These are phyloP conservation scores for Chlamydomonas reinhardtii DNA, from an alignment of 163 green algal species.

Conservation along the genomic window DNA sequence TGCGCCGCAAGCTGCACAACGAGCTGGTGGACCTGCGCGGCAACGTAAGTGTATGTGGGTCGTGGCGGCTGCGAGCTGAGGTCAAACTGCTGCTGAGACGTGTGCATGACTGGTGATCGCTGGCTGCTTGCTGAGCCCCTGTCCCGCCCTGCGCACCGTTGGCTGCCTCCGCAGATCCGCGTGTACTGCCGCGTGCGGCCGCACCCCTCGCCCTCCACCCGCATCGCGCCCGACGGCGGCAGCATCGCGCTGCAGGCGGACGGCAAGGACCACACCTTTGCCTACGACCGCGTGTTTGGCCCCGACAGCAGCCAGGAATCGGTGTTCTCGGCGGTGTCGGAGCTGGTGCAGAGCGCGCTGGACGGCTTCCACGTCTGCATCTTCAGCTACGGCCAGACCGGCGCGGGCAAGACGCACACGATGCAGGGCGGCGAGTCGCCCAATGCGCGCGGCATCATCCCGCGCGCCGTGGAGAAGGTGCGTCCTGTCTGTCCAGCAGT, in stretches of 20 bases:
- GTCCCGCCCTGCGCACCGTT: too few species aligned
- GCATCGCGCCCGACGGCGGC: conserved; percentile 69
- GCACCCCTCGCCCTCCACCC: conserved; percentile 59
- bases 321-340: conserved; percentile 93
- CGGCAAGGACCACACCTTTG: conserved; percentile 82
- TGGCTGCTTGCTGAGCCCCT: too few species aligned
- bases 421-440: conserved; percentile 87
- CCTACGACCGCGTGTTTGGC: conserved; percentile 89
- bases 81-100: too few species aligned
- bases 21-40: conserved; percentile 90
- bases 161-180: conserved; percentile 77
- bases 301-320: conserved; percentile 73
- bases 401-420: conserved; percentile 98
- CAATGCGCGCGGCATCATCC: conserved; percentile 90
- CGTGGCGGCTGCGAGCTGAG: too few species aligned
- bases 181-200: conserved; percentile 92
- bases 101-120: too few species aligned
- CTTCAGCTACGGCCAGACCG: conserved; percentile 99
- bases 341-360: conserved; percentile 95
- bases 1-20: conserved; percentile 87
- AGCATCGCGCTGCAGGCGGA: conserved; percentile 71
- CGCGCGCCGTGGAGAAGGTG: conserved; percentile 87
- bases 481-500: neutral
- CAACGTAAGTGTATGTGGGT: too few species aligned
- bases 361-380: conserved; percentile 98